Evolutionary conservation across 2,329 filamentous ascomycete species (phyloP).

Genomic region (Alternaria sp.): DNA sequence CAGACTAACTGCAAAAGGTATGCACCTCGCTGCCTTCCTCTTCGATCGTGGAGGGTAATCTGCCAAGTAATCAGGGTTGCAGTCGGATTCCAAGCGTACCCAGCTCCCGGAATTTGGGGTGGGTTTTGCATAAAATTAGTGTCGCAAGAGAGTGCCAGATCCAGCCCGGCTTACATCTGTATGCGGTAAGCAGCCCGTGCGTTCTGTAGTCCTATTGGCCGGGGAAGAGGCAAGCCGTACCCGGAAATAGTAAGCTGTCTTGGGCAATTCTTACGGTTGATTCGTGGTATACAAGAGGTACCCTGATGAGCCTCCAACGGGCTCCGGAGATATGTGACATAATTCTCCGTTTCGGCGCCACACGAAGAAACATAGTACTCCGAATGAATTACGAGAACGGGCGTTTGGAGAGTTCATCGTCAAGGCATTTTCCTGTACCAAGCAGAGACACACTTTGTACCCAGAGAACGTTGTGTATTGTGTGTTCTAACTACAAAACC

Average conservation of each 20-base stretch:
- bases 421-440: neutral
- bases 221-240: conserved; percentile 11
- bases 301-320: conserved; percentile 7
- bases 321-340: conserved; percentile 4
- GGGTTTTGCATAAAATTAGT: conserved; percentile 12
- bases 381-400: neutral
- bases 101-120: conserved; percentile 13
- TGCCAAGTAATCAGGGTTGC: conserved; percentile 8
- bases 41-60: conserved; percentile 9
- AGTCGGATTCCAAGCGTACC: conserved; percentile 14
- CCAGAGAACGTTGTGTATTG: neutral
- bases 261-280: conserved; percentile 2
- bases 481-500: neutral
- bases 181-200: conserved; percentile 4
- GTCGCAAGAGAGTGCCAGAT: conserved; percentile 5
- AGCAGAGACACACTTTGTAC: neutral
- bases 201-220: conserved; percentile 5
- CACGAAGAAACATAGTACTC: neutral
- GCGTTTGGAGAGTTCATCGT: neutral
- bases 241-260: conserved; percentile 5
- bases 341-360: conserved; percentile 11
- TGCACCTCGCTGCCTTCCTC: conserved; percentile 13
- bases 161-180: neutral
- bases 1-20: conserved; percentile 2
- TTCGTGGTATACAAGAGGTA: conserved; percentile 1